Conservation (phyloP, 768 basidiomycete species). For the Boletus sensibilis region DNA sequence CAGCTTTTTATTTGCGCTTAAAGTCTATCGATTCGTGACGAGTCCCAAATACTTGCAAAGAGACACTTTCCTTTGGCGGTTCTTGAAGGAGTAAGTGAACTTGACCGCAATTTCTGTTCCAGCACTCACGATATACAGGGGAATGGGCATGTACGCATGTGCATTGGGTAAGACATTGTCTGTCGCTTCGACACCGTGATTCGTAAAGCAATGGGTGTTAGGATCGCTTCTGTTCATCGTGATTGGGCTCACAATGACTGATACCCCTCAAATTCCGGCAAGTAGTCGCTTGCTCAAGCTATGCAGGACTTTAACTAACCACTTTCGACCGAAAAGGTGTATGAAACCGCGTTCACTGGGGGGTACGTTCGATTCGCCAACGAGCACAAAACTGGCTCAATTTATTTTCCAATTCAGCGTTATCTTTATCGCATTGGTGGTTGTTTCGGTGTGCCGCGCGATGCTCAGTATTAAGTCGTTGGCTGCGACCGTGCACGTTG, state of each 20-base stretch:
- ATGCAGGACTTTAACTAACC: not conserved
- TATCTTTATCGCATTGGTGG: conserved; percentile 5
- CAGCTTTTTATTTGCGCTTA: conserved; percentile 15
- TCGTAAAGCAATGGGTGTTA: not conserved
- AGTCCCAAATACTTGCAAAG: conserved; percentile 2
- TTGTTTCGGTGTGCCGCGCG: conserved; percentile 36
- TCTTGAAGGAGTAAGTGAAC: conserved; percentile 21
- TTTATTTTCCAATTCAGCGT: not conserved
- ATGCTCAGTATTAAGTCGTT: conserved; percentile 44
- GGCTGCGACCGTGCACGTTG: conserved; percentile 41
- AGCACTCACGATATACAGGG: conserved; percentile 11
- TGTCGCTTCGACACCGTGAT: not conserved
- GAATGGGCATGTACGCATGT: conserved; percentile 25
- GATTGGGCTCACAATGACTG: conserved; percentile 8
- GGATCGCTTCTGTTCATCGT: conserved; percentile 17
- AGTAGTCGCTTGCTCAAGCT: not conserved
- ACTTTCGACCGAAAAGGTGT: conserved; percentile 1
- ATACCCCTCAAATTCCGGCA: conserved; percentile 5
- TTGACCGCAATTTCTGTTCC: not conserved
- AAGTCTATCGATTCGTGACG: conserved; percentile 13
- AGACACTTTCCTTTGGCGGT: conserved; percentile 8
- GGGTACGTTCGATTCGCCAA: conserved; percentile 4
- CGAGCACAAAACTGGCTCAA: not conserved
- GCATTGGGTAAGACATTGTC: conserved; percentile 9
- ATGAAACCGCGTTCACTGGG: conserved; percentile 4